Percentiles rank a stretch among this genome's conserved stretches.
Conservation (phyloP, 2,329 filamentous ascomycete species). For the Aphanoascus verrucosus region DNA sequence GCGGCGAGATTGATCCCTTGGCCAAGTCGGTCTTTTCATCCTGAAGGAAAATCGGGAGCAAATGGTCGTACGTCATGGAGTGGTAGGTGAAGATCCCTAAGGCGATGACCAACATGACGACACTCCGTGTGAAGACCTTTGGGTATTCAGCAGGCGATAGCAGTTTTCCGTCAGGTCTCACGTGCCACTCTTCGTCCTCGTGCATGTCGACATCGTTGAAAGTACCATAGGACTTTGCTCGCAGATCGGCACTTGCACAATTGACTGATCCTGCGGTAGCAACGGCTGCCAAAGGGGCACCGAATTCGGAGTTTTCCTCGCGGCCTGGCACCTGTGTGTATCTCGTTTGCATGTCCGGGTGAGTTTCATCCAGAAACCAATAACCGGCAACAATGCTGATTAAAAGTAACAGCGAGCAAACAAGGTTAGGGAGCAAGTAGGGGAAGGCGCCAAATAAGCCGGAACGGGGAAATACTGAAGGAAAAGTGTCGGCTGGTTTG, state of each 20-base stretch:
- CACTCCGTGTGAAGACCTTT: slow-evolving; percentile 49
- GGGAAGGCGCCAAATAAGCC: slow-evolving; percentile 69
- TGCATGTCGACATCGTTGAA: slow-evolving; percentile 50
- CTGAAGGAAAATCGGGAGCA: slow-evolving; percentile 87
- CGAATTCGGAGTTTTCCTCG: slow-evolving; percentile 13
- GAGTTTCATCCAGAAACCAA: slow-evolving; percentile 74
- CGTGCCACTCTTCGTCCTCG: slow-evolving; percentile 44
- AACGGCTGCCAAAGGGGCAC: slow-evolving; percentile 44
- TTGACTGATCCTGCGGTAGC: slow-evolving; percentile 64
- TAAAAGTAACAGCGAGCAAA: slow-evolving; percentile 67
- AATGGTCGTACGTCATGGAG: slow-evolving; percentile 87
- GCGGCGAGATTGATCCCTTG: slow-evolving; percentile 26
- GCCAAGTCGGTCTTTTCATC: slow-evolving; percentile 42
- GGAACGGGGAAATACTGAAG: slow-evolving; percentile 54
- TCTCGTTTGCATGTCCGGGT: slow-evolving; percentile 61
- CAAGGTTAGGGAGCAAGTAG: slow-evolving; percentile 78
- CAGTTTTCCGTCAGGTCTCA: slow-evolving; percentile 14
- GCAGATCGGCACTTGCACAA: slow-evolving; percentile 60
- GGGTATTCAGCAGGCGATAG: slow-evolving; percentile 33
- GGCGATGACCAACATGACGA: slow-evolving; percentile 68
- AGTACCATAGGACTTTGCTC: slow-evolving; percentile 70
- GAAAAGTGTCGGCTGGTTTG: slow-evolving; percentile 64
- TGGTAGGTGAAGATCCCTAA: slow-evolving; percentile 89
- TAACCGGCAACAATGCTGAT: slow-evolving; percentile 72
- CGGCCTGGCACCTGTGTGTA: slow-evolving; percentile 48